These are phyloP conservation scores for Fraxinus ornus DNA, from an alignment of 305 asterid genomes.

Conservation along the genomic window DNA sequence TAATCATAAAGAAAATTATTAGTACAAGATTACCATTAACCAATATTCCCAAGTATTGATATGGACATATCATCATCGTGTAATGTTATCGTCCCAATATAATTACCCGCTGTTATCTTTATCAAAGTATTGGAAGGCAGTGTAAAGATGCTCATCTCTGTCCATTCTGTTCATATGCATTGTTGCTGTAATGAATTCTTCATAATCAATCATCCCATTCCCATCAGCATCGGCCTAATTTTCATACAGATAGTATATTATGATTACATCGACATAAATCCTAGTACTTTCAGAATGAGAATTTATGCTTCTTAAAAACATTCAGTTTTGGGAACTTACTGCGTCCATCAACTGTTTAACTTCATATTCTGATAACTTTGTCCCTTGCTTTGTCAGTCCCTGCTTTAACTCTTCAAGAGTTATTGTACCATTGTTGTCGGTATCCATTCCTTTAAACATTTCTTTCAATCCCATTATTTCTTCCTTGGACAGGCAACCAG, in stretches of 20 bases:
- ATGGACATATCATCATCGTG: neutral
- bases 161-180: constrained; percentile 72
- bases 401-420: constrained; percentile 12
- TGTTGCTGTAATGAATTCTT: constrained; percentile 95
- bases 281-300: neutral
- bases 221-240: constrained; percentile 95
- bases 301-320: neutral
- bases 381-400: constrained; percentile 1
- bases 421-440: constrained; percentile 7
- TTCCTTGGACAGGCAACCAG: constrained; percentile 11
- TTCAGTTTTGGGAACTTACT: neutral
- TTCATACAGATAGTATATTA: neutral
- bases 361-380: constrained; percentile 7
- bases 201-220: constrained; percentile 91
- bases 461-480: constrained; percentile 12
- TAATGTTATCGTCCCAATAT: neutral
- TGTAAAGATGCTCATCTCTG: constrained; percentile 61
- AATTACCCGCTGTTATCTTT: constrained; percentile 81
- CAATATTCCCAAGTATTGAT: neutral
- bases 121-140: constrained; percentile 92
- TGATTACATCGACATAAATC: neutral
- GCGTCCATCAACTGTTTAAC: constrained; percentile 70
- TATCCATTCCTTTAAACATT: constrained; percentile 10
- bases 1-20: constrained; percentile 18
- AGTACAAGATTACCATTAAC: neutral